phyloP scores from a whole-genome alignment of 106 monocot genomes.

The Platanthera guangdongensis region DNA sequence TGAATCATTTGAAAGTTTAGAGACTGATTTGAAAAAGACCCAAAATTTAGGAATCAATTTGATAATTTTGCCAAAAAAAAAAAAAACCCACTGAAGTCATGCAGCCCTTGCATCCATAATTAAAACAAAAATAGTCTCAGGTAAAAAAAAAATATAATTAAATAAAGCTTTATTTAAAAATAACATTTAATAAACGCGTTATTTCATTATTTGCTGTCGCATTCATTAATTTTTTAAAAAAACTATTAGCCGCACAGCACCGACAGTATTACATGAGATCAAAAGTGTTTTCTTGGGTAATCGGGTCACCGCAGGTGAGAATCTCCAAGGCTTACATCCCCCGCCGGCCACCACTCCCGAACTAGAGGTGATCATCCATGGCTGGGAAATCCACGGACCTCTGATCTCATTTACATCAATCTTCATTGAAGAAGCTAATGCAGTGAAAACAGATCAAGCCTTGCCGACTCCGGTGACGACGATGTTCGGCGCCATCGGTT shows the following conservation, averaged over 20 bases:
- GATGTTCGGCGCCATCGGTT: constrained; percentile 23
- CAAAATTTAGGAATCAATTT: too few relatives aligned
- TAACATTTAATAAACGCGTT: background rate
- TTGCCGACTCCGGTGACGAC: background rate
- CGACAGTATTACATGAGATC: background rate
- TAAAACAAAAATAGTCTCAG: too few relatives aligned
- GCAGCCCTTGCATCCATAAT: too few relatives aligned
- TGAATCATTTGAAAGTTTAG: too few relatives aligned
- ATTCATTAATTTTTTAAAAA: background rate
- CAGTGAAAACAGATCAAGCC: background rate
- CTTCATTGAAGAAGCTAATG: background rate
- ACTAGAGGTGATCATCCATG: background rate
- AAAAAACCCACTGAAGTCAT: too few relatives aligned
- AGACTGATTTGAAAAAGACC: too few relatives aligned
- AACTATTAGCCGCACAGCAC: background rate
- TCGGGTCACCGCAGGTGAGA: background rate
- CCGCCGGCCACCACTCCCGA: background rate
- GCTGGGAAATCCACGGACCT: background rate
- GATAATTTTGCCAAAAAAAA: too few relatives aligned
- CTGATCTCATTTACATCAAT: background rate
- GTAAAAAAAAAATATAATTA: too few relatives aligned
- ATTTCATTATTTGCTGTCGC: background rate
- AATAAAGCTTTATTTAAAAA: too few relatives aligned
- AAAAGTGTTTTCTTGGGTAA: background rate
- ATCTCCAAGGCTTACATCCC: background rate